Percentiles rank a stretch among this genome's conserved stretches.
These are phyloP conservation scores for Pulveroboletus ravenelii DNA, from an alignment of 768 basidiomycete species.

Conservation along the genomic window DNA sequence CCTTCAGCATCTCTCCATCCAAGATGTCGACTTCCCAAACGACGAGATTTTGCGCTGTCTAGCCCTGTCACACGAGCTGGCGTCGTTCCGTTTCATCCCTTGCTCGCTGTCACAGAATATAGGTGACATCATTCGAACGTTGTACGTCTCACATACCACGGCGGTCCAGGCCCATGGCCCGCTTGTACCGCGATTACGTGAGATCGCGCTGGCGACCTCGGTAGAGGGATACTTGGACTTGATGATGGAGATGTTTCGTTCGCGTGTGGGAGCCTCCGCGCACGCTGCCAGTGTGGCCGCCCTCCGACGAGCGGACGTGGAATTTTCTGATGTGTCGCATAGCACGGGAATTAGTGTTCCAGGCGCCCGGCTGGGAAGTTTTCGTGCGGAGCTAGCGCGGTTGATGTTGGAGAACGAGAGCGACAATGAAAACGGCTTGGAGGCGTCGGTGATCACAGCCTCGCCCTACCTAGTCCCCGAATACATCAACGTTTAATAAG, in stretches of 20 bases:
- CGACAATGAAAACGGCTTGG: not conserved
- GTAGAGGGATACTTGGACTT: conserved; percentile 4
- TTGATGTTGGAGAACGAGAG: not conserved
- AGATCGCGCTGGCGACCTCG: conserved; percentile 16
- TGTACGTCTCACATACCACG: not conserved
- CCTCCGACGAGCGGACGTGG: conserved; percentile 5
- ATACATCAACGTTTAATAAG: conserved; percentile 7
- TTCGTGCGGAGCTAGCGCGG: not conserved
- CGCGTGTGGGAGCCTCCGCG: conserved; percentile 2
- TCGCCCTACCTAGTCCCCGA: conserved; percentile 6
- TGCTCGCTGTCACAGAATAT: conserved; percentile 16
- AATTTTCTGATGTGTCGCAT: conserved; percentile 14
- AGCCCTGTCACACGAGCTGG: conserved; percentile 7
- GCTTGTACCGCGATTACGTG: conserved; percentile 8
- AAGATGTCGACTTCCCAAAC: conserved; percentile 12
- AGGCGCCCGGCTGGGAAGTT: not conserved
- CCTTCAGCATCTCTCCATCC: conserved; percentile 14
- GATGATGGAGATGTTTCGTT: conserved; percentile 10
- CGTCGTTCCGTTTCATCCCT: conserved; percentile 13
- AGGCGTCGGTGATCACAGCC: conserved; percentile 5
- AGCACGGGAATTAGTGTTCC: not conserved
- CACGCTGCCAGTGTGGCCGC: not conserved
- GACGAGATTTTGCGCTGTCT: conserved; percentile 19
- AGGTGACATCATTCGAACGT: not conserved
- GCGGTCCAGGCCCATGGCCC: not conserved